Evolutionary conservation across 1,284 basidiomycete species (phyloP), one percentile per base, ranked within the genome.

Genomic region (Salmacisia buchloeana): DNA sequence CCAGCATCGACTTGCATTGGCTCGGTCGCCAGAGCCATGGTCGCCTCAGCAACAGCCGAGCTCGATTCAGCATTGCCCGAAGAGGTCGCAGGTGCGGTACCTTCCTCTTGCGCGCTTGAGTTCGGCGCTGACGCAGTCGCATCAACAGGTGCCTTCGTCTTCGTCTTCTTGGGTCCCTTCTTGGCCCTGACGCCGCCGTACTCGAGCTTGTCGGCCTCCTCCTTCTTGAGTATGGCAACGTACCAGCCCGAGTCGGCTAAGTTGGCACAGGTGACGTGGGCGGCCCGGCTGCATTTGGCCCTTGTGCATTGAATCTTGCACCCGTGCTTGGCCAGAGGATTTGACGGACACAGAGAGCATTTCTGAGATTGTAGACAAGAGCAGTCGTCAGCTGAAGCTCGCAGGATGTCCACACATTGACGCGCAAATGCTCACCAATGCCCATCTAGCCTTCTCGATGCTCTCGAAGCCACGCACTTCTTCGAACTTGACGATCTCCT

Each of bases 291-390:
- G 76, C 94, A 96, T 81, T 91, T 93, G 64, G 91, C 91, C 79
- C 91, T 91, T 10, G 91, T 91, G 78, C 93, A 97, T 75, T 97
- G 93, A 33, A 96, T 87, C 63, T 93, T 93, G 3, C 91, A 91
- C 4, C 94, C 94, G 66, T 92, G 88, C 7, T 83, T 83, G 69
- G 88, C 89, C 18, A 85, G 80, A 36, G 84, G 84, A 29, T 82
- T 83, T 75, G 87, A 90, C 31, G 84, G 83, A 78, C 94, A 97
- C 4, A 87, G 85, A 12, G 86, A 85, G 78, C 94, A 97, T 88
- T 93, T 94, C 91, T 94, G 73, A 2, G 61, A 41, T 69, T 1
- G 43, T 41, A 15, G n/a, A n/a, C n/a, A n/a, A n/a, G n/a, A n/a
- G n/a, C n/a, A n/a, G n/a, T n/a, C n/a, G n/a, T n/a, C n/a, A n/a